Percentiles rank a stretch among this genome's conserved stretches.
Conservation (phyloP, 768 basidiomycete genomes). For the Psilocybe cyanescens region DNA sequence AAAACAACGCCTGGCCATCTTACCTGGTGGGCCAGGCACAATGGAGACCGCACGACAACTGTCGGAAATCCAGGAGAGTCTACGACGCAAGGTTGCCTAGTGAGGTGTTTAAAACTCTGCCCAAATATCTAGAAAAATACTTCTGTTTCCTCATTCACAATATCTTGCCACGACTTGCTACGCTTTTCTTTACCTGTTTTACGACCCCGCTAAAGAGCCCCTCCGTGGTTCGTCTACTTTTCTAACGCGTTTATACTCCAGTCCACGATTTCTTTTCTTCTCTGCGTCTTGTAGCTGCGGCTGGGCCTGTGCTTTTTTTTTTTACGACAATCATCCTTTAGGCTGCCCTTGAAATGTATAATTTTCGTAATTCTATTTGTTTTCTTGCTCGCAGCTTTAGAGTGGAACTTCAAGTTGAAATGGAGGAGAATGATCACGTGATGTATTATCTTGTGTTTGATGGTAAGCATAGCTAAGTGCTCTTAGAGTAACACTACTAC, state of each 20-base stretch:
- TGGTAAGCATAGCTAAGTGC: neutral
- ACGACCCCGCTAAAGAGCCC: conserved; percentile 3
- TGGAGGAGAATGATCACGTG: neutral
- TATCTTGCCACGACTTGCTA: conserved; percentile 22
- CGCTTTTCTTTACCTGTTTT: conserved; percentile 4
- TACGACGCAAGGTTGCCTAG: conserved; percentile 50
- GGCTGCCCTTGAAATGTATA: neutral
- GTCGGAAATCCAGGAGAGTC: conserved; percentile 74
- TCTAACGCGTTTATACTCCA: neutral
- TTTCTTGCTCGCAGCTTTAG: neutral
- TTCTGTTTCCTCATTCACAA: conserved; percentile 4
- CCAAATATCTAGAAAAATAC: neutral
- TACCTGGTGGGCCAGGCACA: conserved; percentile 71
- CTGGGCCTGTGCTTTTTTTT: neutral
- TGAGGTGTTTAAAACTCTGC: conserved; percentile 11
- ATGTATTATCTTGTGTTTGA: neutral
- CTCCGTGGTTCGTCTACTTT: neutral
- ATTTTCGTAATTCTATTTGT: neutral
- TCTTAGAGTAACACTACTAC: neutral
- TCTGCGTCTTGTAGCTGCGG: neutral
- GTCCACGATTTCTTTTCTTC: neutral
- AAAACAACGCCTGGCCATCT: conserved; percentile 77
- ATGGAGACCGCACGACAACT: conserved; percentile 73
- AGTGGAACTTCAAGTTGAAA: neutral
- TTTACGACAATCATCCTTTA: neutral